phyloP scores from a whole-genome alignment of 2,329 filamentous ascomycete genomes.

The Macrophomina pseudophaseolina region DNA sequence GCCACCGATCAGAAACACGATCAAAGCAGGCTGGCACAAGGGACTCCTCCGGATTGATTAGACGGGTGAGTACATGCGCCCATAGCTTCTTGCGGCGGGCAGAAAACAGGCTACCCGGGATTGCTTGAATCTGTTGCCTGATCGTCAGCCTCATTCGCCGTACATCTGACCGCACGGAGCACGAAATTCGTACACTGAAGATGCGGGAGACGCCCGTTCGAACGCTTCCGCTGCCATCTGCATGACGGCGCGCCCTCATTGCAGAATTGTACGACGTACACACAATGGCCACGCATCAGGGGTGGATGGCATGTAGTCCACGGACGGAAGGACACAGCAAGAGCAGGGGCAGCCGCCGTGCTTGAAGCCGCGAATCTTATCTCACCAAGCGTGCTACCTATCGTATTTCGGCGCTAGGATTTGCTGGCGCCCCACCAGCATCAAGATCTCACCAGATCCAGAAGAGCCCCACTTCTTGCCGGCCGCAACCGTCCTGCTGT shows the following conservation, averaged over 20 bases:
- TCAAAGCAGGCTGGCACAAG: neutral
- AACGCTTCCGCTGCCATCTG: neutral
- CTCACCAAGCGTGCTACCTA: neutral
- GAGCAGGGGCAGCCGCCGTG: neutral
- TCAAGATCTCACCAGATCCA: neutral
- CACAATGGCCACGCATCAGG: neutral
- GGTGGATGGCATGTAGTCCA: neutral
- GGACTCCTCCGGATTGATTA: neutral
- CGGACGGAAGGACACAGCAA: neutral
- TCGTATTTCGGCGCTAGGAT: neutral
- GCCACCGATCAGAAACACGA: neutral
- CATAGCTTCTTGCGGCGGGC: neutral
- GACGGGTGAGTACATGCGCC: neutral
- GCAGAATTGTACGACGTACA: neutral
- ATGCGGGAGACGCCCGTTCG: neutral
- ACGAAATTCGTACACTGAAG: neutral
- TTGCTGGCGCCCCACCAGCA: neutral
- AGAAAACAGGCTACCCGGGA: neutral
- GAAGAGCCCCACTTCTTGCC: neutral
- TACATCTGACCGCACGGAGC: neutral
- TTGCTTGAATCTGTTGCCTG: slow-evolving; percentile 2
- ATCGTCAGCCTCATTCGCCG: neutral
- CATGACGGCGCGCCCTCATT: neutral
- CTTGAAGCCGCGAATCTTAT: neutral
- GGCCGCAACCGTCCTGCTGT: neutral